A percentile compares a stretch with the other conserved stretches of the same genome.
Evolutionary conservation across 2,329 filamentous ascomycete genomes (phyloP).

Genomic region (Claviceps sp.): DNA sequence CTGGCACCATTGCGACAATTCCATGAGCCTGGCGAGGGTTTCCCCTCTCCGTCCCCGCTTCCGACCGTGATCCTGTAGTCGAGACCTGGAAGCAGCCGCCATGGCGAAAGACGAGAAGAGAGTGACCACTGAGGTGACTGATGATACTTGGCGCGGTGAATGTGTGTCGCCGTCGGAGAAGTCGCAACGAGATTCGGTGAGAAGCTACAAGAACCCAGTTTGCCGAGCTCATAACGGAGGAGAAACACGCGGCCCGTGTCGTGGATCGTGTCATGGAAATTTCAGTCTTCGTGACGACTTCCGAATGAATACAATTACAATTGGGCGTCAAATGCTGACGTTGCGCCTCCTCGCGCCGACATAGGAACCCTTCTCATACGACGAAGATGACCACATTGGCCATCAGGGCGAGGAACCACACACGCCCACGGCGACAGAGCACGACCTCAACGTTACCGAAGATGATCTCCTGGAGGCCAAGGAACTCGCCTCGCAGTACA

Average conservation of each 20-base stretch:
- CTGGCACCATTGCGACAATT: slow-evolving; percentile 9
- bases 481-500: slow-evolving; percentile 28
- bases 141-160: slow-evolving; percentile 8
- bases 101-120: slow-evolving; percentile 20
- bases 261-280: no score
- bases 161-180: slow-evolving; percentile 8
- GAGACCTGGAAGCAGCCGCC: slow-evolving; percentile 2
- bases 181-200: slow-evolving; percentile 7
- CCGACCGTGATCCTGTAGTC: background rate
- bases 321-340: background rate
- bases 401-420: slow-evolving; percentile 15
- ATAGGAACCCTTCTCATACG: slow-evolving; percentile 24
- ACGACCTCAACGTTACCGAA: slow-evolving; percentile 31
- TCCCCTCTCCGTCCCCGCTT: slow-evolving; percentile 4
- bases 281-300: background rate
- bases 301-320: background rate
- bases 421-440: slow-evolving; percentile 15
- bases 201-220: background rate
- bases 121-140: slow-evolving; percentile 10
- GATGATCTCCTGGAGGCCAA: slow-evolving; percentile 32
- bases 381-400: slow-evolving; percentile 23
- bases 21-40: slow-evolving; percentile 6
- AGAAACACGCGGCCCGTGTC: no score
- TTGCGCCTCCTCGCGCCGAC: background rate
- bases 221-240: no score